Conservation (phyloP, 371 early-diverging fungal genomes). For the Mortierella sp. region DNA sequence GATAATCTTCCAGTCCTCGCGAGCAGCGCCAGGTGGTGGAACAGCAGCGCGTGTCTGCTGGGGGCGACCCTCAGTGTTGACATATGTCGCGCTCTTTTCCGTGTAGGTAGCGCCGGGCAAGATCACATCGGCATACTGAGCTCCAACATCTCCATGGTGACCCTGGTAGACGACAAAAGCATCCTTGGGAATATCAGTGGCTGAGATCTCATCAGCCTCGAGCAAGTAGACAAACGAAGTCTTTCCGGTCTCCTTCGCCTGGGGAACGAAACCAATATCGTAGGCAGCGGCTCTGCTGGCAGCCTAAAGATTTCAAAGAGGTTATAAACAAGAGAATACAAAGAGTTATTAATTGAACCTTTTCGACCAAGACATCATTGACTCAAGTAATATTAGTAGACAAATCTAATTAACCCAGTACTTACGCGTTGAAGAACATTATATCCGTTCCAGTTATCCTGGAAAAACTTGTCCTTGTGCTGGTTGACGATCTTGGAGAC, state of each 20-base stretch:
- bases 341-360: background rate
- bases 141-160: constrained; percentile 98
- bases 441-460: constrained; percentile 91
- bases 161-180: constrained; percentile 99
- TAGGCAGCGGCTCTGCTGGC: constrained; percentile 92
- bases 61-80: constrained; percentile 97
- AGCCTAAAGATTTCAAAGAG: constrained; percentile 62
- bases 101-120: constrained; percentile 98
- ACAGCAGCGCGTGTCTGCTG: constrained; percentile 96
- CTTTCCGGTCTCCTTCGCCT: constrained; percentile 61
- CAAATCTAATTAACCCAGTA: background rate
- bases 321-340: too few species aligned
- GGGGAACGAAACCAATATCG: constrained; percentile 90
- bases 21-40: constrained; percentile 90
- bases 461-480: constrained; percentile 79
- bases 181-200: constrained; percentile 85
- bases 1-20: constrained; percentile 99
- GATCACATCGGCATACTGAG: constrained; percentile 95
- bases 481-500: constrained; percentile 79
- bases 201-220: constrained; percentile 89
- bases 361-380: too few species aligned
- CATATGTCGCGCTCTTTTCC: constrained; percentile 95
- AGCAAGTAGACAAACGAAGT: constrained; percentile 92
- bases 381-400: too few species aligned
- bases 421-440: constrained; percentile 90